Percentiles rank a stretch among this genome's conserved stretches.
These are phyloP conservation scores for Cladophialophora yegresii DNA, from an alignment of 2,329 filamentous ascomycete species.

Conservation along the genomic window DNA sequence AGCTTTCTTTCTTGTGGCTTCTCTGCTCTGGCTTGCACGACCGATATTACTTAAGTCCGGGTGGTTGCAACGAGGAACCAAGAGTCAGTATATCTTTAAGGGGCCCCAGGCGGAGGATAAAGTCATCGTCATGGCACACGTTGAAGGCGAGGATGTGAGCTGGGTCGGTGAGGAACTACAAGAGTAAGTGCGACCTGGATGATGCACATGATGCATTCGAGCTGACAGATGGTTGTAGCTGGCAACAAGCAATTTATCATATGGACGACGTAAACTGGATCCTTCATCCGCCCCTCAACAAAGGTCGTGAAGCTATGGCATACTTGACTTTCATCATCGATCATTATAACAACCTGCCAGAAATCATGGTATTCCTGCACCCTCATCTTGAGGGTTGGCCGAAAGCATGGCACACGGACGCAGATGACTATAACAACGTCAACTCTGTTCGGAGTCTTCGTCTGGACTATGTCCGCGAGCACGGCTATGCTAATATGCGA, in stretches of 20 bases:
- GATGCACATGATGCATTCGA: not conserved
- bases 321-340: conserved; percentile 53
- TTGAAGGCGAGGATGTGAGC: conserved; percentile 47
- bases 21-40: too few relatives aligned
- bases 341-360: conserved; percentile 47
- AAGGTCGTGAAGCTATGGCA: conserved; percentile 51
- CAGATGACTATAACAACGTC: conserved; percentile 58
- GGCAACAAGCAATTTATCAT: conserved; percentile 50
- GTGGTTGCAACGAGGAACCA: not conserved
- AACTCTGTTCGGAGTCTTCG: conserved; percentile 54
- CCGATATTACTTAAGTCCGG: too few relatives aligned
- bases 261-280: conserved; percentile 17
- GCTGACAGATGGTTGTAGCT: conserved; percentile 39
- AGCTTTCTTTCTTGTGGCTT: too few relatives aligned
- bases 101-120: conserved; percentile 40
- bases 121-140: conserved; percentile 49
- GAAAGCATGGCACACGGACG: conserved; percentile 57
- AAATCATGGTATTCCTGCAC: conserved; percentile 52
- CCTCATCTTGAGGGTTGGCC: conserved; percentile 40
- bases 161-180: conserved; percentile 51
- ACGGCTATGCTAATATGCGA: conserved; percentile 63
- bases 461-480: conserved; percentile 53
- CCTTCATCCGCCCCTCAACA: conserved; percentile 44
- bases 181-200: conserved; percentile 44
- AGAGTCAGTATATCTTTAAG: too few relatives aligned